These are phyloP conservation scores for Colletotrichum sp. DNA, from an alignment of 2,329 filamentous ascomycete genomes.

Conservation along the genomic window DNA sequence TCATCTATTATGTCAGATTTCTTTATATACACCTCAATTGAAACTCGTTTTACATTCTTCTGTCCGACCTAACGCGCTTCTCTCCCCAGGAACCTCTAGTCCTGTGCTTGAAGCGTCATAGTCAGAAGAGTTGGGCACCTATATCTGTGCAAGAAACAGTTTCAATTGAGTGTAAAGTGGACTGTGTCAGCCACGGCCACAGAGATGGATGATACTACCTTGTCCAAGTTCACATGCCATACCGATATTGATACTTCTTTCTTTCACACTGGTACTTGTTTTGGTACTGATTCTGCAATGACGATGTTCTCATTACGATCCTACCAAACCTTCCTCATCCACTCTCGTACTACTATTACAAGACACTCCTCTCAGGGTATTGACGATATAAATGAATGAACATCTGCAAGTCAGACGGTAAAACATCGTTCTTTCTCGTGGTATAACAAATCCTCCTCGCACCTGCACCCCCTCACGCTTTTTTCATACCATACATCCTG, in stretches of 20 bases:
- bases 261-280: not conserved
- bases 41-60: not conserved
- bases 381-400: not conserved
- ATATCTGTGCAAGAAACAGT: no score
- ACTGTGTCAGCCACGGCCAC: no score
- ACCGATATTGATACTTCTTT: no score
- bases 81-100: accelerated
- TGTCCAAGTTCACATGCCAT: no score
- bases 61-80: not conserved
- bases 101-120: no score
- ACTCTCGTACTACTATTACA: not conserved
- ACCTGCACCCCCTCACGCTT: not conserved
- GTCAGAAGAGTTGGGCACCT: no score
- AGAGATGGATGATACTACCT: no score
- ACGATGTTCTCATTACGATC: not conserved
- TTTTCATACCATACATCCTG: accelerated
- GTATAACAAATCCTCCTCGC: not conserved
- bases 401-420: not conserved
- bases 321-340: not conserved
- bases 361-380: not conserved
- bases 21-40: accelerated
- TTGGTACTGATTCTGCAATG: not conserved
- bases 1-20: not conserved
- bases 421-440: not conserved
- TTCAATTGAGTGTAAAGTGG: no score